Evolutionary conservation across 208 protist genomes (phyloP).

Genomic region (Acanthamoeba triangularis): DNA sequence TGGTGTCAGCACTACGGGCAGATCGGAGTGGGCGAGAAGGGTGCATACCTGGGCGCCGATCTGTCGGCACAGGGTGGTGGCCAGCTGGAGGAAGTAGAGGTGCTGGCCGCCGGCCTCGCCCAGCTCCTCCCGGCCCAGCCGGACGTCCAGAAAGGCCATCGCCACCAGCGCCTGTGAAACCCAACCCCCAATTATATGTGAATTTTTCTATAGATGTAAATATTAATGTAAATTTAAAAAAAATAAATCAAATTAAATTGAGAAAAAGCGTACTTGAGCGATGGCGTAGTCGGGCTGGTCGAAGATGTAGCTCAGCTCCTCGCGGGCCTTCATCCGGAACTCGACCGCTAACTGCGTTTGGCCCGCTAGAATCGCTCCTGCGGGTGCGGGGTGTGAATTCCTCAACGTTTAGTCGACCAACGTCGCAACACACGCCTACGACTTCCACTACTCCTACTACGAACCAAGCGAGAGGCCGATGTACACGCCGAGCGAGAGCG

Average conservation of each 20-base stretch:
- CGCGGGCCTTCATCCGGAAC: neutral
- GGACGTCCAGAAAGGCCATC: neutral
- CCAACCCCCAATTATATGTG: no score
- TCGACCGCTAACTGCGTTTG: neutral
- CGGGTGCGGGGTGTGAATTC: neutral
- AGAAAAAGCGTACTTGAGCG: neutral
- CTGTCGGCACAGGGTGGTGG: neutral
- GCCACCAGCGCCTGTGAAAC: neutral
- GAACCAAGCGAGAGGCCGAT: neutral
- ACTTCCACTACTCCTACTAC: no score
- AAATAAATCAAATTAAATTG: no score
- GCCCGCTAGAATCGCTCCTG: neutral
- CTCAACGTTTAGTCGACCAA: neutral
- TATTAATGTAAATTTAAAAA: no score
- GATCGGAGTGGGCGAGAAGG: neutral
- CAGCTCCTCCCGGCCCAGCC: neutral
- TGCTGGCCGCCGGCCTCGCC: neutral
- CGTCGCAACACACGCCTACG: neutral
- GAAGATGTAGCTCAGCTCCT: neutral
- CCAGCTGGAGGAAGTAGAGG: neutral
- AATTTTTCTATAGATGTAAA: no score
- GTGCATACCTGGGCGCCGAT: neutral
- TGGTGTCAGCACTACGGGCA: neutral
- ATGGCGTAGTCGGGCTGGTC: neutral
- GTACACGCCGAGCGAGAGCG: neutral